Conservation (phyloP, 768 basidiomycete genomes). For the Russula virescens region DNA sequence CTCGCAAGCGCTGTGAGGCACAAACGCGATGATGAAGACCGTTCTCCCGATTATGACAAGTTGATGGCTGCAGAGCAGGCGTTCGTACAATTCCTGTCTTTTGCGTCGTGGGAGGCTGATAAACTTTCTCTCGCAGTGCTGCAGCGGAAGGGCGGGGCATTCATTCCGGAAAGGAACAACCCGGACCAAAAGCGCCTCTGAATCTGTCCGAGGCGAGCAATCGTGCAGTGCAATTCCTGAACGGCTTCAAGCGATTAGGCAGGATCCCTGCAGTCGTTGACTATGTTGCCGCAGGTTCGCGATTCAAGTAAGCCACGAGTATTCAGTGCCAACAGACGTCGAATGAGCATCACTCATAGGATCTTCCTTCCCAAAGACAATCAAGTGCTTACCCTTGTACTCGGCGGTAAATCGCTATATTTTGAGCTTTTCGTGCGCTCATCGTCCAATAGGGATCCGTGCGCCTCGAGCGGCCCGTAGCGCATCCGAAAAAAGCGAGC, state of each 20-base stretch:
- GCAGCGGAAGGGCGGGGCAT: conserved; percentile 72
- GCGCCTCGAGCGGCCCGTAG: conserved; percentile 83
- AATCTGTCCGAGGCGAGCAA: conserved; percentile 84
- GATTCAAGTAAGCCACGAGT: conserved; percentile 69
- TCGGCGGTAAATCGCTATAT: conserved; percentile 52
- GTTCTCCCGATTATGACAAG: conserved; percentile 95
- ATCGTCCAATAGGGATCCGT: conserved; percentile 62
- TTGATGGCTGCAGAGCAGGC: conserved; percentile 90
- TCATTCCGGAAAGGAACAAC: conserved; percentile 87
- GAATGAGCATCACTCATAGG: conserved; percentile 34
- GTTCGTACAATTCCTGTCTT: conserved; percentile 41
- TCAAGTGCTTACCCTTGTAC: conserved; percentile 86
- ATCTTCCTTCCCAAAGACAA: conserved; percentile 87
- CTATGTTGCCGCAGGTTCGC: conserved; percentile 88
- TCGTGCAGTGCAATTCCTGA: conserved; percentile 83
- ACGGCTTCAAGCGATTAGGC: conserved; percentile 86
- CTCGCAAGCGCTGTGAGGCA: conserved; percentile 87
- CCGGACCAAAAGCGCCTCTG: conserved; percentile 70
- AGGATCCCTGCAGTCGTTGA: conserved; percentile 83
- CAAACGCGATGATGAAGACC: conserved; percentile 90
- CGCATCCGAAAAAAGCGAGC: conserved; percentile 79
- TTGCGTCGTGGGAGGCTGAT: neutral
- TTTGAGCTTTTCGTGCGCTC: neutral
- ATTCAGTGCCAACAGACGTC: neutral
- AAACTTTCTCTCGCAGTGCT: conserved; percentile 51